Evolutionary conservation across 1,284 basidiomycete species (phyloP), one percentile per base, ranked within the genome.

Genomic region (Tilletia caries): DNA sequence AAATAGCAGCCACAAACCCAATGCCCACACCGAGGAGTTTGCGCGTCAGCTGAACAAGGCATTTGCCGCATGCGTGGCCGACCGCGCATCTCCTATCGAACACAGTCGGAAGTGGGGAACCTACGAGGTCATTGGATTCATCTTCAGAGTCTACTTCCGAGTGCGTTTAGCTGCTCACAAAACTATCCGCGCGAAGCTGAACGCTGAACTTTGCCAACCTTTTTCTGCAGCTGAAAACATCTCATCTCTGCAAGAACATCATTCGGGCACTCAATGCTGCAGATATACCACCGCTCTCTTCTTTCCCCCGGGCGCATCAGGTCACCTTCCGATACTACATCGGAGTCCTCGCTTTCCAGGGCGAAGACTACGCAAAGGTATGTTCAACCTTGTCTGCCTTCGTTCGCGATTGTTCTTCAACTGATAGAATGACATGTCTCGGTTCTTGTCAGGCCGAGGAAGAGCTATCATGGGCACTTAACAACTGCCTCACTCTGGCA

Each of bases 71-170:
- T 97, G 94, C 82, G 88, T 96, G 73, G 93, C 89, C 6, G 95
- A 98, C 82, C 88, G 95, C 2, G 72, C 76, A 27, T 73, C 74
- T 89, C 91, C 76, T 86, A 84, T 68, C 91, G 90, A 68, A 87
- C 90, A 69, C 86, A 88, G 32, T n/a, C 87, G 92, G 67, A 92
- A 93, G 84, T 93, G 90, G 89, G 95, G 95, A 2, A 89, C 94
- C 0, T 98, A 98, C 84, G 92, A 94, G 78, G 88, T 96, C n/a
- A 94, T 95, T 0, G 91, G 91, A 6, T 86, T 96, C 71, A 89
- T 94, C 46, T 86, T 98, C 84, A 96, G 97, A 83, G 92, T 90
- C 65, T 98, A 98, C 85, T 97, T 98, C 86, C 89, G 90, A 79
- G 93, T 90, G 84, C 77, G 89, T 85, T 44, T 54, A 15, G 37